Evolutionary conservation across 495 filamentous ascomycete species (phyloP).

Genomic region (Penicillium maclennaniae): DNA sequence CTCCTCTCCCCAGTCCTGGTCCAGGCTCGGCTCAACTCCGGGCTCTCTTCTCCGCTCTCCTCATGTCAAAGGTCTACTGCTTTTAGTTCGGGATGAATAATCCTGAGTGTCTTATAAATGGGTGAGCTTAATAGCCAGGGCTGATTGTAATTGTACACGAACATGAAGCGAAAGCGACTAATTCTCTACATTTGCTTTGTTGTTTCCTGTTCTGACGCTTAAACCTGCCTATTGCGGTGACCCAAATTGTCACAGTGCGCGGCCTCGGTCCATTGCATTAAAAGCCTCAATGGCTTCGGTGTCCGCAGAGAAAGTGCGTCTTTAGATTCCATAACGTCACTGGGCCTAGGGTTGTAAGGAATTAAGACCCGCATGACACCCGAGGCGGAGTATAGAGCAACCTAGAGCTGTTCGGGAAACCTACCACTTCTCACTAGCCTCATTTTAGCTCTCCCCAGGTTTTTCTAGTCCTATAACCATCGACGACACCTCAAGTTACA

Average conservation of each 20-base stretch:
- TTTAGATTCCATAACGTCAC: neutral
- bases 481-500: conserved; percentile 50
- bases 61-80: neutral
- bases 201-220: neutral
- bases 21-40: conserved; percentile 19
- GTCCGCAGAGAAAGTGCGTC: neutral
- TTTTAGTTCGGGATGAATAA: neutral
- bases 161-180: neutral
- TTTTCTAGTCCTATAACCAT: conserved; percentile 53
- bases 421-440: neutral
- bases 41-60: conserved; percentile 11
- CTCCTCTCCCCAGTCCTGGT: neutral
- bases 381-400: neutral
- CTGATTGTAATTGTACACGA: neutral
- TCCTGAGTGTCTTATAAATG: neutral
- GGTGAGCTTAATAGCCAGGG: neutral
- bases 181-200: neutral
- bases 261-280: neutral
- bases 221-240: conserved; percentile 9
- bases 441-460: conserved; percentile 22
- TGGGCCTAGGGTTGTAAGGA: neutral
- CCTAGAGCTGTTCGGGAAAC: neutral
- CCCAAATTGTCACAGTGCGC: neutral
- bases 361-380: neutral
- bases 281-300: conserved; percentile 1